Base-by-base conservation (phyloP, 192 early-diverging fungal species). In the Entomortierella beljakovae region DNA sequence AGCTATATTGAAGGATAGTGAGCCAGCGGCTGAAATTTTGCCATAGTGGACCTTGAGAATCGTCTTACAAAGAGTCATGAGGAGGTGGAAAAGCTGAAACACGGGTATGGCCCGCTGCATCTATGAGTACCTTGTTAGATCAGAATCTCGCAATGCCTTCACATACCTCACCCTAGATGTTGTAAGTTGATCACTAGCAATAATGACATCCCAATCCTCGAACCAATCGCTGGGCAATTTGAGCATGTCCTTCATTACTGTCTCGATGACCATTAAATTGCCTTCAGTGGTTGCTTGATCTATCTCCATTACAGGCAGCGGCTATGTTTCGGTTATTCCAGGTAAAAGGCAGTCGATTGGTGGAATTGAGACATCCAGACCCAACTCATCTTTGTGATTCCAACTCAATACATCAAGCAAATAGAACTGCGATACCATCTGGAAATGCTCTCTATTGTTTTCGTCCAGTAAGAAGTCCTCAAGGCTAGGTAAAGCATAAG, bases 171-270 rank as follows among this genome's bases (percentile, higher is more conserved):
- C 11, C 35, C 52, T 65, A 9, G 9, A 20, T 6, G 25, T 33
- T 15, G 64, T 65, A 2, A 54, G 31, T 22, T 54, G 68, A 28
- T 70, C 68, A 15, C 68, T 58, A 13, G 57, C 57, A 16, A 70
- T n/a, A n/a, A 70, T 6, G 1, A 70, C 26, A 1, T 15, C 37
- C 25, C 26, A 15, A 29, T 28, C 49, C 5, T 56, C 54, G 37
- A 64, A 64, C 49, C 50, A 64, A 6, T 55, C 52, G 0, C 1
- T 15, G 35, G 29, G n/a, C 4, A 65, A 23, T 22, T 46, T 37
- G 5, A 65, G 32, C 6, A 13, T 29, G 2, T 23, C 38, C 13
- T 38, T 15, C 2, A 55, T 43, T 4, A 65, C n/a, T 6, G 52
- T 55, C 23, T 65, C 64, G 2, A 65, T 8, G 48, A 65, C 37